These are phyloP conservation scores for Hevea brasiliensis DNA, from an alignment of 345 rosid species.

Conservation along the genomic window DNA sequence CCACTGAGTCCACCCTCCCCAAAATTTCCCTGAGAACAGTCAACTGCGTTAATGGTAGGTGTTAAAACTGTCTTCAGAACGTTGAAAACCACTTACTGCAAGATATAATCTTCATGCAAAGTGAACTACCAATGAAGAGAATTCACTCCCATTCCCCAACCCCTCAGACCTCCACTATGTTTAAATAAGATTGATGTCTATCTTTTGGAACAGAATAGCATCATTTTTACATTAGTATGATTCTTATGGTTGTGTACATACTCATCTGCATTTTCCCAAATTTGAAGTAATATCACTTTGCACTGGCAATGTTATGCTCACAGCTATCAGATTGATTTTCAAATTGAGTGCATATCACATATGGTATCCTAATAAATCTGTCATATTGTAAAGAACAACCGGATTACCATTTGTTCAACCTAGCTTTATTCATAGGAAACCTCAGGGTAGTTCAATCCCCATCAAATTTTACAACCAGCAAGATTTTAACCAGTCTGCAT, in stretches of 20 bases:
- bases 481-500: background rate
- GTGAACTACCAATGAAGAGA: background rate
- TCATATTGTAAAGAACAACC: constrained; percentile 4
- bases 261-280: background rate
- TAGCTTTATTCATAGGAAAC: background rate
- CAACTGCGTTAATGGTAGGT: background rate
- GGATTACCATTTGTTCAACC: background rate
- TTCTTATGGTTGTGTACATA: background rate
- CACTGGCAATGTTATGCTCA: background rate
- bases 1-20: background rate
- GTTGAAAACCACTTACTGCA: background rate
- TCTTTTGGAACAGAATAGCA: background rate
- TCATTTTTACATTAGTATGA: background rate
- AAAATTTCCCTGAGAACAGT: no score
- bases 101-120: background rate
- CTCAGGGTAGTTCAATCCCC: background rate
- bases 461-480: background rate
- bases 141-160: background rate
- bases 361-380: background rate
- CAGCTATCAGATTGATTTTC: background rate
- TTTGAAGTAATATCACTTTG: background rate
- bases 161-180: background rate
- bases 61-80: background rate
- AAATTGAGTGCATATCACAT: background rate
- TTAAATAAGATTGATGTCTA: background rate